phyloP scores from a whole-genome alignment of 108 stramenopile species.

The Cyclotella distinguenda region DNA sequence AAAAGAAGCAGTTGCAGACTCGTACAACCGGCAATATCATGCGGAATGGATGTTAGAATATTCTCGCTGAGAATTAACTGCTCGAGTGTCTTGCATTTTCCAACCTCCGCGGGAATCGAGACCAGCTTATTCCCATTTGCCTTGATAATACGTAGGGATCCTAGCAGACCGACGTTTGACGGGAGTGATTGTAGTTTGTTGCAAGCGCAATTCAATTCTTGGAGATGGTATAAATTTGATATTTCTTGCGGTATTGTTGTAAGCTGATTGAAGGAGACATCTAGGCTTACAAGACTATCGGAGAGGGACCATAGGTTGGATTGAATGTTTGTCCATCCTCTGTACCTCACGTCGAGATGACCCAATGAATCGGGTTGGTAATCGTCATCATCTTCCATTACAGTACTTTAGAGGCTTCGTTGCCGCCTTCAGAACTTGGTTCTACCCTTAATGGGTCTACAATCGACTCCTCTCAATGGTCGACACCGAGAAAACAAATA shows the following conservation, averaged over 20 bases:
- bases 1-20: conserved; percentile 15
- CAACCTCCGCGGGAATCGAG: conserved; percentile 19
- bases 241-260: conserved; percentile 23
- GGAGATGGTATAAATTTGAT: conserved; percentile 11
- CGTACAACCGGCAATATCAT: conserved; percentile 27
- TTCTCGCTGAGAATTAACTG: conserved; percentile 25
- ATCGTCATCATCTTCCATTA: conserved; percentile 35
- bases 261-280: conserved; percentile 40
- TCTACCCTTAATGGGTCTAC: too few relatives aligned
- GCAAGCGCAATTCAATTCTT: conserved; percentile 26
- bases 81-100: conserved; percentile 23
- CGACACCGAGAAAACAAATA: too few relatives aligned
- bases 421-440: too few relatives aligned
- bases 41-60: conserved; percentile 26
- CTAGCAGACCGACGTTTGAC: conserved; percentile 13
- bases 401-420: not conserved
- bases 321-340: conserved; percentile 20
- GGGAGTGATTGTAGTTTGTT: conserved; percentile 32
- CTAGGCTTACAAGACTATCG: conserved; percentile 6
- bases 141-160: conserved; percentile 20
- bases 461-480: too few relatives aligned
- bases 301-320: conserved; percentile 19
- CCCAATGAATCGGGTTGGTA: conserved; percentile 23
- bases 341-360: conserved; percentile 31
- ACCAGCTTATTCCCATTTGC: conserved; percentile 29